Conservation (phyloP, 495 filamentous ascomycete genomes). For the Penicillium odoratum region DNA sequence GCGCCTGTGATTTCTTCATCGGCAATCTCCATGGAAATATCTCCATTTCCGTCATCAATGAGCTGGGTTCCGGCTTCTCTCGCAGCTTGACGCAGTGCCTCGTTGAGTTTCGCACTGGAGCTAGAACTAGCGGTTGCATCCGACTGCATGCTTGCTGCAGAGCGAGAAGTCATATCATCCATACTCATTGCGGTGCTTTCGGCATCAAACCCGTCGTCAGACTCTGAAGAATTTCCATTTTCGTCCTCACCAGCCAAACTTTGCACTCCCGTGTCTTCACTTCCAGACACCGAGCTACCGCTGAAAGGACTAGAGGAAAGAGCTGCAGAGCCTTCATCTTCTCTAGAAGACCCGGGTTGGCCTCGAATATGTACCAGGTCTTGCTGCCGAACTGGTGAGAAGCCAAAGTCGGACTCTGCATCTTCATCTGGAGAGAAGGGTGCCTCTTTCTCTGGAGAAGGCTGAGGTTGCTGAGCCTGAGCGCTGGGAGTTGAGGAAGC, state of each 20-base stretch:
- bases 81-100: conserved; percentile 73
- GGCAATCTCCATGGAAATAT: conserved; percentile 71
- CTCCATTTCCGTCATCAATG: conserved; percentile 58
- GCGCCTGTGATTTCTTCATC: conserved; percentile 78
- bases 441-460: conserved; percentile 56
- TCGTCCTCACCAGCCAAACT: conserved; percentile 55
- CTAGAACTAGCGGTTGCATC: conserved; percentile 58
- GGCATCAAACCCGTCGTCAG: conserved; percentile 61
- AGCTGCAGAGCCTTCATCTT: conserved; percentile 42
- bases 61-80: conserved; percentile 66
- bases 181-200: conserved; percentile 76
- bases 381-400: conserved; percentile 70
- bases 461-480: conserved; percentile 38
- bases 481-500: conserved; percentile 60
- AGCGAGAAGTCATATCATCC: conserved; percentile 68
- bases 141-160: conserved; percentile 56
- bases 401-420: conserved; percentile 57
- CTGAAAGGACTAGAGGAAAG: conserved; percentile 81
- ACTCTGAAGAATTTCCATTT: conserved; percentile 43
- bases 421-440: conserved; percentile 64
- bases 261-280: conserved; percentile 54
- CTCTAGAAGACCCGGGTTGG: conserved; percentile 18
- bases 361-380: conserved; percentile 57
- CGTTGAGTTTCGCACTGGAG: conserved; percentile 69
- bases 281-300: conserved; percentile 57